These are phyloP conservation scores for Sarocladium kiliense DNA, from an alignment of 2,329 filamentous ascomycete species.

Conservation along the genomic window DNA sequence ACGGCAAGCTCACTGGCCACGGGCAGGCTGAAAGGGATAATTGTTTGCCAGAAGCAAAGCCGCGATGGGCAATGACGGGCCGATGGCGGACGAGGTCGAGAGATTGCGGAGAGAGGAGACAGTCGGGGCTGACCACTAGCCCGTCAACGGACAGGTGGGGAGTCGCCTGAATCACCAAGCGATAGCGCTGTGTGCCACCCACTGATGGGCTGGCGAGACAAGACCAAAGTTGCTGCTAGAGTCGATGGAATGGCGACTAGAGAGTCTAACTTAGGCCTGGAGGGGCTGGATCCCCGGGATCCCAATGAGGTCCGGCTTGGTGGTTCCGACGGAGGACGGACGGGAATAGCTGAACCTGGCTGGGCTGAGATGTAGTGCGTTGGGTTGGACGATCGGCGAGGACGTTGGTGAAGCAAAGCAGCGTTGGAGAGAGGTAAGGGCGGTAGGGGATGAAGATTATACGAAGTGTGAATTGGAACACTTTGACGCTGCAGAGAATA, in stretches of 20 bases:
- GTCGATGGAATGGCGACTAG: constrained; percentile 1
- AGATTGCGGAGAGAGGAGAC: neutral
- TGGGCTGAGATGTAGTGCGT: neutral
- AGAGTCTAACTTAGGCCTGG: neutral
- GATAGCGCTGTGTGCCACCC: neutral
- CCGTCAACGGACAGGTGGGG: neutral
- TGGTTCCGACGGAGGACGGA: neutral
- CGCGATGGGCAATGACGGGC: neutral
- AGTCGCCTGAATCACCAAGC: neutral
- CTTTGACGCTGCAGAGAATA: neutral
- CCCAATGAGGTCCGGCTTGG: constrained; percentile 3
- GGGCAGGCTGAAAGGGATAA: neutral
- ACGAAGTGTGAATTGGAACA: too few relatives aligned
- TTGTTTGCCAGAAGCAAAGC: neutral
- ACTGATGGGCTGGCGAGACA: neutral
- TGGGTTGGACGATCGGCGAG: neutral
- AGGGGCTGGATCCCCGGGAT: neutral
- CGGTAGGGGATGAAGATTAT: too few relatives aligned
- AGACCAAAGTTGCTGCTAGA: constrained; percentile 5
- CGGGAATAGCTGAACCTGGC: neutral
- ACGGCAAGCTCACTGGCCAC: neutral
- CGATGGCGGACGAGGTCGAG: constrained; percentile 3
- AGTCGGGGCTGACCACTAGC: neutral
- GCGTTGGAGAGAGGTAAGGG: neutral
- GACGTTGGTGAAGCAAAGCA: neutral